A percentile compares a stretch with the other conserved stretches of the same genome.
Conservation (phyloP, 2,329 filamentous ascomycete species). For the Trichophyton rubrum region DNA sequence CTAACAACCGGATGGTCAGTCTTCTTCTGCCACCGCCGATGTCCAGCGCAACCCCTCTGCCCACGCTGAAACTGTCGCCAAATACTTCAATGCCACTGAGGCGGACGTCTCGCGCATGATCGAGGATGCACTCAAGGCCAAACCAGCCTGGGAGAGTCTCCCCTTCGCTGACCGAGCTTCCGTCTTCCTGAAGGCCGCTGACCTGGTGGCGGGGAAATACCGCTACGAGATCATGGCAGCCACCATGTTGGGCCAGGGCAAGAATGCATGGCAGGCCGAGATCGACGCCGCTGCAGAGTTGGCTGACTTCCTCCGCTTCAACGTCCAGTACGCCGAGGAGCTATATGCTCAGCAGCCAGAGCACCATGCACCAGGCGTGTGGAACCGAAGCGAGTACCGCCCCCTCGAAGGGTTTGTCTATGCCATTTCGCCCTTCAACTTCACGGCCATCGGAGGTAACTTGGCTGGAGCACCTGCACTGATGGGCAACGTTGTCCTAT, state of each 20-base stretch:
- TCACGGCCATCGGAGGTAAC: conserved; percentile 88
- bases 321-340: conserved; percentile 86
- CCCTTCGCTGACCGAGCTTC: conserved; percentile 85
- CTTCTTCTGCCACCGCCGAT: background rate
- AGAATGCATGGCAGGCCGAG: conserved; percentile 99
- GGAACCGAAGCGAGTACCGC: conserved; percentile 68
- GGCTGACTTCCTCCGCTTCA: conserved; percentile 70
- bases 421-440: conserved; percentile 90
- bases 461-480: conserved; percentile 70
- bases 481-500: conserved; percentile 88
- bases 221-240: conserved; percentile 92
- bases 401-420: conserved; percentile 93
- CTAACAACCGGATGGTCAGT: background rate
- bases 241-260: conserved; percentile 92
- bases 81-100: conserved; percentile 68
- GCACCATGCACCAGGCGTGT: conserved; percentile 71
- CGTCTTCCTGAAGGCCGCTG: conserved; percentile 90
- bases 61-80: conserved; percentile 63
- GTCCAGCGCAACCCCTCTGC: conserved; percentile 68
- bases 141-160: conserved; percentile 69
- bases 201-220: conserved; percentile 83
- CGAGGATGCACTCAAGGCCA: conserved; percentile 67
- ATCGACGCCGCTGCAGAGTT: conserved; percentile 91
- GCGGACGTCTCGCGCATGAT: conserved; percentile 61
- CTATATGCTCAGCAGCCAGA: conserved; percentile 76